phyloP scores from a whole-genome alignment of 768 basidiomycete species.

The Macrolepiota albuminosa region DNA sequence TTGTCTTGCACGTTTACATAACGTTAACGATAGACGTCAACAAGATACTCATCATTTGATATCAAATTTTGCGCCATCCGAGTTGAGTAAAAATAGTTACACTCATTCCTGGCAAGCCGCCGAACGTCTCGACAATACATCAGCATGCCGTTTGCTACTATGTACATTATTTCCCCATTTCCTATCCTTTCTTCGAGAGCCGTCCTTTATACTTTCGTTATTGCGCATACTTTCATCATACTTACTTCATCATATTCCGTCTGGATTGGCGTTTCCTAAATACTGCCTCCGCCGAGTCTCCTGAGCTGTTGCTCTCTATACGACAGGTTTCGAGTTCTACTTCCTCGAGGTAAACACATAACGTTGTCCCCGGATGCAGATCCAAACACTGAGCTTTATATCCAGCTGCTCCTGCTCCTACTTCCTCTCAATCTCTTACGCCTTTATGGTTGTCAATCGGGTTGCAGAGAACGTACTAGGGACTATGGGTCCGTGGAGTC shows the following conservation, averaged over 20 bases:
- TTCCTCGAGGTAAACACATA: background rate
- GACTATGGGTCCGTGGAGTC: conserved; percentile 48
- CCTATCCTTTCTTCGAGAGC: background rate
- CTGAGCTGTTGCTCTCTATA: background rate
- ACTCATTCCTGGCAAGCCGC: background rate
- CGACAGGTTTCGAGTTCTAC: background rate
- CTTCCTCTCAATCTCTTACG: background rate
- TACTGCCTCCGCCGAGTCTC: background rate
- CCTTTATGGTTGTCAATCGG: conserved; percentile 39
- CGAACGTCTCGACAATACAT: background rate
- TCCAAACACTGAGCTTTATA: background rate
- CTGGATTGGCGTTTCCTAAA: background rate
- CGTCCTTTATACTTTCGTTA: background rate
- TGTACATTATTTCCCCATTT: background rate
- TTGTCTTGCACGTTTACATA: too few species aligned
- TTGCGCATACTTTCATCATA: background rate
- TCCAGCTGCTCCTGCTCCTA: background rate
- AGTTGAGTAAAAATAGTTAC: too few species aligned
- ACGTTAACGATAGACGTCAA: too few species aligned
- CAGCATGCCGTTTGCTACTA: background rate
- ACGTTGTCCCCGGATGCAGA: background rate
- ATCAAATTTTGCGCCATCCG: too few species aligned
- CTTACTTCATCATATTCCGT: background rate
- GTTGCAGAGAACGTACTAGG: conserved; percentile 66
- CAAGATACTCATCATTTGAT: too few species aligned